Evolutionary conservation across 2,329 filamentous ascomycete species (phyloP).

Genomic region (Westerdykella aurantiaca): DNA sequence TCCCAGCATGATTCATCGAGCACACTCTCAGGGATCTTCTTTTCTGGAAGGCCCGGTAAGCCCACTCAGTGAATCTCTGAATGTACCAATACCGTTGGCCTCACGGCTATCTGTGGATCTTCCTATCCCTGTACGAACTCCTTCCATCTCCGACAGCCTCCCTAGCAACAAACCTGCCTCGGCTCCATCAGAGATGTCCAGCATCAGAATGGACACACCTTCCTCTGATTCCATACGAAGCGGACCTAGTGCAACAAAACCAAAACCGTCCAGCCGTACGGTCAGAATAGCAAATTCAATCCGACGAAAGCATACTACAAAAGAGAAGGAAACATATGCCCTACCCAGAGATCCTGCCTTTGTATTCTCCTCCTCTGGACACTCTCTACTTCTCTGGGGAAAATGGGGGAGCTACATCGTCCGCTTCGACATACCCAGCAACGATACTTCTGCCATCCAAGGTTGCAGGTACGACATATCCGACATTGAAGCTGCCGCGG

Average conservation of each 20-base stretch:
- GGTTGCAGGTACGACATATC: conserved; percentile 30
- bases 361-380: conserved; percentile 25
- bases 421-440: conserved; percentile 25
- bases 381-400: conserved; percentile 18
- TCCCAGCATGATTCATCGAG: conserved; percentile 1
- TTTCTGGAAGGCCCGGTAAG: conserved; percentile 14
- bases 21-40: conserved; percentile 7
- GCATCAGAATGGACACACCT: conserved; percentile 9
- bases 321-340: conserved; percentile 12
- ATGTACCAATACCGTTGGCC: conserved; percentile 18
- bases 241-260: conserved; percentile 10
- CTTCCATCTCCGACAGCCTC: conserved; percentile 6
- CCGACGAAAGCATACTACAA: conserved; percentile 13
- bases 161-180: conserved; percentile 8
- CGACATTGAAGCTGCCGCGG: conserved; percentile 27
- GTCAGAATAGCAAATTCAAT: conserved; percentile 18
- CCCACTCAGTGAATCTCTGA: conserved; percentile 19
- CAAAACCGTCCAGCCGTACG: conserved; percentile 17
- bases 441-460: conserved; percentile 21
- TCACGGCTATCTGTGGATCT: conserved; percentile 19
- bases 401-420: conserved; percentile 15
- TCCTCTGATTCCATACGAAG: conserved; percentile 15
- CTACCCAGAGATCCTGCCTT: conserved; percentile 28
- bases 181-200: conserved; percentile 11
- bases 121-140: conserved; percentile 18